Evolutionary conservation across 2,329 filamentous ascomycete species (phyloP), one percentile per base, ranked within the genome.

Genomic region (Fusarium euwallaceae): DNA sequence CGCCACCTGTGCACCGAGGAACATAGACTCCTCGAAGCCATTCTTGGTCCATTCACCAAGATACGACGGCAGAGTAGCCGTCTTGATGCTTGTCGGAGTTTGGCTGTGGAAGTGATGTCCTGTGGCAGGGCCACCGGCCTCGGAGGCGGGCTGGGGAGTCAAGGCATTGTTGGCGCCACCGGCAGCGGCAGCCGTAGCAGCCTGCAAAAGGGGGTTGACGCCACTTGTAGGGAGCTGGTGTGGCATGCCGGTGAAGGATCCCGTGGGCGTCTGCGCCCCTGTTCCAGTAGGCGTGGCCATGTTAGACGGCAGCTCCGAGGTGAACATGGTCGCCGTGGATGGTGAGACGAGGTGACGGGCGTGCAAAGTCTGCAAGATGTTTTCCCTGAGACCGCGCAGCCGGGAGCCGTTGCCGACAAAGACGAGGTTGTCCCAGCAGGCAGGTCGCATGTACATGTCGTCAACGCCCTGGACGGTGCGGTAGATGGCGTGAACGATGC

Each of bases 311-410:
- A 98, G 91, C 83, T 99, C 97, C 24, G 95, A 98, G 39, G 95
- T 98, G 87, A 98, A 98, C 79, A 98, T 98, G 48, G 95, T 98
- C 61, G 95, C 95, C 1, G 95, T 96, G 32, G 93, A 95, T 0
- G 97, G 97, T 2, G 95, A 97, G 76, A 99, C 92, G 64, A 98
- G 89, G 82, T 98, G 97, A 74, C 95, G 95, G 59, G 92, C 89
- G 41, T 90, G 90, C 39, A 99, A 89, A 0, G 92, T 95, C 78
- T 93, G 89, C 41, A 98, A 82, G 58, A 99, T 91, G 76, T 96
- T 94, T 78, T 98, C 95, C 76, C 94, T 95, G 82, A 99, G 96
- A 6, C 97, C 95, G 86, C 87, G 86, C 58, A 91, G 87, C 56
- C 88, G 88, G 41, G 87, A 92, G 67, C 97, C 97, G 79, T 97